Base-by-base conservation (phyloP, 306 rosid genomes). In the Lablab purpureus region DNA sequence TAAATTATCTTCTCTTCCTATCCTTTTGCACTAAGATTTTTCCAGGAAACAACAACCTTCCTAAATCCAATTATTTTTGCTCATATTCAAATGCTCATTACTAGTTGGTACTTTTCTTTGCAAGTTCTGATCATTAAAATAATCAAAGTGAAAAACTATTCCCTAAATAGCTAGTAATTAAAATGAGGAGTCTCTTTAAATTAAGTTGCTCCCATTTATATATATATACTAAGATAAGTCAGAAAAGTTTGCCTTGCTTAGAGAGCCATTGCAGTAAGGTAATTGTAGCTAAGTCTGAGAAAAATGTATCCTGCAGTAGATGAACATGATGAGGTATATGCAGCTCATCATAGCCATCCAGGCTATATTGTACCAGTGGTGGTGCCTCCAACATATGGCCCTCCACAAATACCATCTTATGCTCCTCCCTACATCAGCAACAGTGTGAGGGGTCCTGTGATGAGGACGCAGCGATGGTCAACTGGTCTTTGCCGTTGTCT, bases 401-500 rank as follows among this genome's bases (percentile, higher is more conserved):
- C 40, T 37, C 45, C 76, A 43, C 69, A 56, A 13, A 46, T 71
- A 70, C 85, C 49, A 10, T 73, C 82, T 27, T 79, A 79, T 80
- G 77, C 41, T 82, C 81, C 83, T 80, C 76, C 88, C 15, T 75
- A 75, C 51, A 22, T 41, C 71, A 22, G 10, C 73, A 21, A 13
- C 76, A 27, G 58, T 7, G 19, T 25, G 3, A 73, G 59, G 22
- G 17, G 1, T 21, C 40, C 74, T 17, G 3, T 50, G 58, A 54
- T 21, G 6, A 58, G 21, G 3, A 50, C 79, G n/a, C 78, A 74
- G 5, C 73, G 21, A 27, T 91, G 97, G 97, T 87, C 94, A n/a
- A 82, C 86, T 43, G 87, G 87, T 65, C 97, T 88, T 81, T 91
- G 90, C 67, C 90, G 78, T 51, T 91, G 97, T 73, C 80, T 77